Base-by-base conservation (phyloP, 1,284 basidiomycete species). In the Naganishia liquefaciens region DNA sequence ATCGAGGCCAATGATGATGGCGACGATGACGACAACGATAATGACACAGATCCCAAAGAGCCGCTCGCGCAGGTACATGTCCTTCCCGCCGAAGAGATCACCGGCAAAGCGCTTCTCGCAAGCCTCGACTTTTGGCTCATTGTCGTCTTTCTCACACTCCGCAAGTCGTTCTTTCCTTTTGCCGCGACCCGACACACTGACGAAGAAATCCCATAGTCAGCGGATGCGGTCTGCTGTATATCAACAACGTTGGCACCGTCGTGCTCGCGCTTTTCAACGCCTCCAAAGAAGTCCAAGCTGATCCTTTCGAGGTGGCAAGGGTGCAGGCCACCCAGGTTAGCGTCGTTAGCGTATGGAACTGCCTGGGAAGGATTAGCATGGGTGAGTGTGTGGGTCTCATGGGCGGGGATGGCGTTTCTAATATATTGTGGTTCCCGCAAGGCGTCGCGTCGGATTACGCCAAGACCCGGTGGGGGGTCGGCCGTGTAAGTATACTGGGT, bases 241-340 rank as follows among this genome's bases (percentile, higher is more conserved):
- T 96, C 80, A 95, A 95, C 79, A 97, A 97, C 70, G 91, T 92
- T 25, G 93, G 93, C n/a, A 88, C 89, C 0, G 91, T 96, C 75
- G 87, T 93, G 0, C 87, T 91, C 74, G 90, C 90, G 0, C 82
- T 97, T 15, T 91, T 87, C 67, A 85, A 88, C 15, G 82, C 57
- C 33, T 19, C 17, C 21, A 3, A 28, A 72, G 19, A 0, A 72
- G 81, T 3, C 90, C 30, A 15, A 5, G 4, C 88, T 70, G 86
- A 91, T 70, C 84, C 85, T 23, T 75, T 82, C 0, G 81, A 83
- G 68, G 86, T 91, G 0, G 83, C 87, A 1, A 84, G 85, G 60
- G 87, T 87, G 83, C 93, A 97, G 79, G 87, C 90, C 0, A 82
- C 85, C 3, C 91, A 95, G 73, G 93, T 97, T 0, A 92, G 91